phyloP scores from a whole-genome alignment of 1,139 yeast species.

The Meyerozyma carpophila region DNA sequence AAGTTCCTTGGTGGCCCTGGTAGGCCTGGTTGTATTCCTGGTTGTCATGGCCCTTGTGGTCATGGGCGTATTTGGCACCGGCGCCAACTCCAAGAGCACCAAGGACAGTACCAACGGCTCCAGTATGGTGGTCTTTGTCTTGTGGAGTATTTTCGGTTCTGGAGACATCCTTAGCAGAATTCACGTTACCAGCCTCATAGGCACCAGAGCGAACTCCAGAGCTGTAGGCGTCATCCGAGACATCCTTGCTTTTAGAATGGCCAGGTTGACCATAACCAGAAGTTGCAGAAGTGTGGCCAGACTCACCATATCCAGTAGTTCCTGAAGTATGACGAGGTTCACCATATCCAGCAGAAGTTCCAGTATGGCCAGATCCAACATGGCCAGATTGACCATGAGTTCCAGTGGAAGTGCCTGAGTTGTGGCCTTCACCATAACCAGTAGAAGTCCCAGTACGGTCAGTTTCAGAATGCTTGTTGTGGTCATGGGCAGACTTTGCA shows the following conservation, averaged over 20 bases:
- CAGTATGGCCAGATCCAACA: not conserved
- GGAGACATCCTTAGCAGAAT: not conserved
- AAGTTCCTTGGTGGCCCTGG: not conserved
- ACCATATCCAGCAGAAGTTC: not conserved
- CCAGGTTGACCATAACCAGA: not conserved
- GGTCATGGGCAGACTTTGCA: not conserved
- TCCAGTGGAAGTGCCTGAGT: not conserved
- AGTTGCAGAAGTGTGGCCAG: not conserved
- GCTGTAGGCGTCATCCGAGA: not conserved
- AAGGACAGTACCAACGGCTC: constrained; percentile 3
- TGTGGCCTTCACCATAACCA: not conserved
- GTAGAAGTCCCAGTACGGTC: not conserved
- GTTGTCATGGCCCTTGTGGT: not conserved
- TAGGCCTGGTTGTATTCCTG: not conserved
- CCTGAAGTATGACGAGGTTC: not conserved
- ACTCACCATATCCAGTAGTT: not conserved
- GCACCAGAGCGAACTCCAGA: constrained; percentile 1
- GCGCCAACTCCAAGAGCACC: constrained; percentile 4
- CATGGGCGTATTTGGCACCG: not conserved
- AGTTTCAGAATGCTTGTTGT: no score
- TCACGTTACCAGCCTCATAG: not conserved
- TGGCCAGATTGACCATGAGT: no score
- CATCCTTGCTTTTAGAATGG: no score
- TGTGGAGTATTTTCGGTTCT: not conserved
- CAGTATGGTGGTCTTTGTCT: not conserved